A percentile compares a stretch with the other conserved stretches of the same genome.
phyloP scores from a whole-genome alignment of 768 basidiomycete genomes.

The Boletus vinaceobasis region DNA sequence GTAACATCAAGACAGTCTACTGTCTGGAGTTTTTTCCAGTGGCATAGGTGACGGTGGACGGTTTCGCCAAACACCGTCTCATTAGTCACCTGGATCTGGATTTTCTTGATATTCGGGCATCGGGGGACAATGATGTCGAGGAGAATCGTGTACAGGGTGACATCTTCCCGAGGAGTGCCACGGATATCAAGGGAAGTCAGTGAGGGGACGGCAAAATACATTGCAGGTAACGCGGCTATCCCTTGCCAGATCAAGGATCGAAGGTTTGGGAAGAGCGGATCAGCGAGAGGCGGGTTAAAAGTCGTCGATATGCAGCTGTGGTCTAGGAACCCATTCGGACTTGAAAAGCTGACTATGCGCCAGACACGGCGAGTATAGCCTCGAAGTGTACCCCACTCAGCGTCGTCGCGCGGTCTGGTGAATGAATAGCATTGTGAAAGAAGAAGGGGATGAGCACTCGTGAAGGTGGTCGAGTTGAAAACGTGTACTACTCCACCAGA shows the following conservation, averaged over 20 bases:
- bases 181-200: neutral
- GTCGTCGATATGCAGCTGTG: neutral
- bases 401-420: neutral
- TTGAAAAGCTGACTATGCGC: neutral
- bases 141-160: neutral
- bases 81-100: neutral
- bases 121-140: neutral
- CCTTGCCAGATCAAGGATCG: slow-evolving; percentile 4
- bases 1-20: neutral
- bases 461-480: neutral
- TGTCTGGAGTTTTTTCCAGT: neutral
- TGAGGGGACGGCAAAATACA: neutral
- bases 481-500: neutral
- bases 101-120: slow-evolving; percentile 4
- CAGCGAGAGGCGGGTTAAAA: neutral
- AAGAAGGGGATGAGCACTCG: neutral
- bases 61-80: neutral
- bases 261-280: slow-evolving; percentile 5
- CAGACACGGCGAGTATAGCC: slow-evolving; percentile 2
- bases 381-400: slow-evolving; percentile 4
- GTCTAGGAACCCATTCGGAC: neutral
- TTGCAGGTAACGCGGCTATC: neutral
- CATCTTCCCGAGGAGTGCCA: neutral
- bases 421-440: neutral
- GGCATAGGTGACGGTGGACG: neutral